Evolutionary conservation across 768 basidiomycete genomes (phyloP), one percentile per base, ranked within the genome.

Genomic region (Suillus plorans): DNA sequence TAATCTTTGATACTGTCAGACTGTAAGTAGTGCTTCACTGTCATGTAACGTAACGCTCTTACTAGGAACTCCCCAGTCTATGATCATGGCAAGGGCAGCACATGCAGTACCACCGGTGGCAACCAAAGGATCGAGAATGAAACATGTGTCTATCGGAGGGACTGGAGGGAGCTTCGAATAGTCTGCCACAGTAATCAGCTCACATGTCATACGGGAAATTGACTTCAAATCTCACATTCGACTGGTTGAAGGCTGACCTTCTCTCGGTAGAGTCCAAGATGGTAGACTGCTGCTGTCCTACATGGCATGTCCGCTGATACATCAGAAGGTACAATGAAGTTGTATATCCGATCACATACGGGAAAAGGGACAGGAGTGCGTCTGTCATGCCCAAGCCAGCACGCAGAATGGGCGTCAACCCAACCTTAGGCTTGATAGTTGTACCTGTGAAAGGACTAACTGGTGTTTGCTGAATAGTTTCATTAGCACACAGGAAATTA

Each of bases 351-450:
- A 5, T 52, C 16, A 82, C 92, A 45, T 81, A 91, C 83, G 95
- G 95, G 76, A 96, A 97, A 60, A 96, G 80, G 61, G 85, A 86
- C 66, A 96, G 79, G 78, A 97, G 77, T 25, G 92, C 93, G 69
- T 97, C 94, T 1, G 91, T 86, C 94, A 99, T 96, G 20, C 95
- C 94, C 67, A 96, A 79, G 6, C 97, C 97, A 37, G 97, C 97
- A 45, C 97, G 88, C 63, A 99, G 81, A 70, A 99, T 94, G 47
- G 97, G 97, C 3, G 93, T 89, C 62, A 99, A 77, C 5, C 94
- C 97, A 61, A 99, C 85, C 55, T 86, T 84, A 9, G 90, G 85
- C 69, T 89, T 91, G 75, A 99, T 84, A 31, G 73, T 76, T 5
- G 86, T 86, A 28, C 96, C 97, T 20, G 82, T 89, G 78, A 94